Conservation (phyloP, 495 filamentous ascomycete genomes). For the Penicillium nucicola region DNA sequence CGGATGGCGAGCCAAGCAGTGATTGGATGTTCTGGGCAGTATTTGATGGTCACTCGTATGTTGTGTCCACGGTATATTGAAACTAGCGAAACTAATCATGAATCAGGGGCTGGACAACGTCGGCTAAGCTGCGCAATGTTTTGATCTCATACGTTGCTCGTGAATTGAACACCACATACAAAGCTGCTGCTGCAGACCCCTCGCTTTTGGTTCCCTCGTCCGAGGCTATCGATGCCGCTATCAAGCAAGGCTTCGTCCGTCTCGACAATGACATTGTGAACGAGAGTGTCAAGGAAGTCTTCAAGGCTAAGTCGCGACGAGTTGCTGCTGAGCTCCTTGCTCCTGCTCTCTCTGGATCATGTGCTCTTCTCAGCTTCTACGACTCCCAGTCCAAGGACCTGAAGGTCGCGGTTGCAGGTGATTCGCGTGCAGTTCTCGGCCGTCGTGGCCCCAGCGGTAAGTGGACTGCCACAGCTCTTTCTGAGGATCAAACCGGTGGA, state of each 20-base stretch:
- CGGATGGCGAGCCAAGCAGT: constrained; percentile 53
- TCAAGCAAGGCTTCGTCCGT: constrained; percentile 85
- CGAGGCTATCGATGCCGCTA: constrained; percentile 81
- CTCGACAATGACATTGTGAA: constrained; percentile 93
- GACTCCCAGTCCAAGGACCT: constrained; percentile 79
- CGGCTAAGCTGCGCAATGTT: constrained; percentile 88
- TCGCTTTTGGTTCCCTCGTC: constrained; percentile 55
- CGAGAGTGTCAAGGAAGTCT: constrained; percentile 80
- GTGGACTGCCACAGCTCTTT: constrained; percentile 87
- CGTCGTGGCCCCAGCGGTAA: constrained; percentile 75
- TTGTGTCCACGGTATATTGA: constrained; percentile 5
- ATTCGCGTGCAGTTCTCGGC: constrained; percentile 90
- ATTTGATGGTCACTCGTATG: constrained; percentile 92
- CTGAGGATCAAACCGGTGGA: constrained; percentile 87
- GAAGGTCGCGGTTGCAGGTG: constrained; percentile 89
- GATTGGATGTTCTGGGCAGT: constrained; percentile 99
- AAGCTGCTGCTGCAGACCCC: constrained; percentile 63
- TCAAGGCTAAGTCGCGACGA: constrained; percentile 80
- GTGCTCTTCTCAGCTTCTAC: constrained; percentile 94
- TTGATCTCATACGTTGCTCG: constrained; percentile 89
- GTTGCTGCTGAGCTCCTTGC: constrained; percentile 88
- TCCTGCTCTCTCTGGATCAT: constrained; percentile 91
- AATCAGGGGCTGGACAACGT: constrained; percentile 92
- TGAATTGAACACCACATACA: constrained; percentile 92
- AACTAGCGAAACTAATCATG: constrained; percentile 9